Base-by-base conservation (phyloP, 805 yeast genomes). In the Starmerella davenportii region DNA sequence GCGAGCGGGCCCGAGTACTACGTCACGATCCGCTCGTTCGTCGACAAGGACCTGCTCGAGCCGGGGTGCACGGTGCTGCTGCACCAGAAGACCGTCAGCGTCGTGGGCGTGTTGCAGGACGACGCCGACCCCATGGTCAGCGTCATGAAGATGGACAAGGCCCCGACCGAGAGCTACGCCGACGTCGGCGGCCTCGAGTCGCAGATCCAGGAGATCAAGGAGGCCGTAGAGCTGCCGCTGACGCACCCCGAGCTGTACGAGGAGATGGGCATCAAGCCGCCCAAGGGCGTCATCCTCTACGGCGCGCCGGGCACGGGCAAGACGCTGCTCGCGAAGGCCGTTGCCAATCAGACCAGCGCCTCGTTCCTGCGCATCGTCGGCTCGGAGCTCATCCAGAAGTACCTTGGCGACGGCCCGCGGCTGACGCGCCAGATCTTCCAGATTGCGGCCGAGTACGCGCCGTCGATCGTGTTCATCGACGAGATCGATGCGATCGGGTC, bases 251-350 rank as follows among this genome's bases (percentile, higher is more conserved):
- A 87, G 59, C 65, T 87, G 51, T 87, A 85, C 60, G 95, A 90
- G 63, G 95, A 85, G 60, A 85, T 87, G 95, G 96, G 96, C 52
- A 87, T 87, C 53, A 84, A 85, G 55, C 96, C 95, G 11, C 96
- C 96, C 38, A 87, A 87, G 63, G 96, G 96, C 63, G 96, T 87
- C 38, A 85, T 87, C 51, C 66, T 87, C 42, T 87, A 87, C 56
- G 96, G 96, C 54, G 92, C 95, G 0, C 96, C 96, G 27, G 96
- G 96, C 60, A 87, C 96, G 3, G 96, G 96, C 51, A 87, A 87
- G 59, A 87, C 96, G 1, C 64, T 87, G 42, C 67, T 87, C 50
- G 96, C 96, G 13, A 87, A 85, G 59, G 98, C 98, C 0, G 98
- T 90, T 35, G 98, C 98, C 3, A 87, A 90, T 60, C 95, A 90